Evolutionary conservation across 192 early-diverging fungal genomes (phyloP).

Genomic region (Oehlia diaphana): DNA sequence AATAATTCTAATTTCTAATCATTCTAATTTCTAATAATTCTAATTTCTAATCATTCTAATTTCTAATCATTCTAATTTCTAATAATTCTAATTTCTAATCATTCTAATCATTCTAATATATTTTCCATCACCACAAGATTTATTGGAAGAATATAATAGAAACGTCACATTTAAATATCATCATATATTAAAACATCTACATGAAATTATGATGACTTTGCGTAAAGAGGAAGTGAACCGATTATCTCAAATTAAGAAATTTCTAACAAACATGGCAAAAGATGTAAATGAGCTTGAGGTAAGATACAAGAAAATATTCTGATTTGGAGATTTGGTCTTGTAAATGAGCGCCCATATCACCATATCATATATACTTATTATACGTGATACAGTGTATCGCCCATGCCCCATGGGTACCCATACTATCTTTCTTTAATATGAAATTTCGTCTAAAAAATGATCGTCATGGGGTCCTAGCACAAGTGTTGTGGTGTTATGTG

Average conservation of each 20-base stretch:
- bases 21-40: neutral
- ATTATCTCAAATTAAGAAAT: conserved; percentile 10
- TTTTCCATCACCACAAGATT: conserved; percentile 1
- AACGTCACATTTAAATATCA: conserved; percentile 20
- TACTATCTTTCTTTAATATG: too few relatives aligned
- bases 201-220: conserved; percentile 3
- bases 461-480: too few relatives aligned
- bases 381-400: too few relatives aligned
- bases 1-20: too few relatives aligned
- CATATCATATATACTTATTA: too few relatives aligned
- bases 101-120: neutral
- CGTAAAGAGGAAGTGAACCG: conserved; percentile 25
- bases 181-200: conserved; percentile 11
- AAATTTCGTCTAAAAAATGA: too few relatives aligned
- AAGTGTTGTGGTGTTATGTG: too few relatives aligned
- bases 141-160: conserved; percentile 19
- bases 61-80: neutral
- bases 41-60: too few relatives aligned
- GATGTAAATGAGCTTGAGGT: conserved; percentile 16
- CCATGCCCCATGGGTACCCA: too few relatives aligned
- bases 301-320: neutral
- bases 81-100: too few relatives aligned
- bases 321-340: too few relatives aligned
- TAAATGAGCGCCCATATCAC: too few relatives aligned
- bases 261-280: neutral